Evolutionary conservation across 202 grass and related monocot species (phyloP), one percentile per base, ranked within the genome.

Genomic region (Cymbopogon flexuosus): DNA sequence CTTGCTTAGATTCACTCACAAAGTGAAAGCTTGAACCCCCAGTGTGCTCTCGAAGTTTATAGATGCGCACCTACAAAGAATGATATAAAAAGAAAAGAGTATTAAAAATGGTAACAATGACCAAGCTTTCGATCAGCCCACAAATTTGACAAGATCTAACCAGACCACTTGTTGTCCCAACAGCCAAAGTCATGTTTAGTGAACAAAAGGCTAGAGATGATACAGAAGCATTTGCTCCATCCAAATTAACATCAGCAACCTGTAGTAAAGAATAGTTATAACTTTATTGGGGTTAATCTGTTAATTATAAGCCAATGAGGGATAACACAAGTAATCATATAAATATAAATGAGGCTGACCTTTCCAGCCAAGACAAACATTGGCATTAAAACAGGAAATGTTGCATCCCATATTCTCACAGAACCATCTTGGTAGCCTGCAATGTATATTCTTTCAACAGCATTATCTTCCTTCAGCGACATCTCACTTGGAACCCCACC

Each of bases 401-500:
- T 97, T 47, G 88, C 89, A 79, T 97, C 92, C 89, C 91, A 97
- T 79, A 97, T 91, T 94, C 88, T 94, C 84, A 97, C 90, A 71
- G 92, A 94, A 81, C 95, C 90, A 92, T 97, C 92, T 89, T 97
- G 86, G 80, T 97, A 97, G 47, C 95, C 95, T 69, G 90, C 88
- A 73, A 94, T 84, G 69, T 92, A 94, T 81, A 97, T 43, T 86
- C 90, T 97, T 90, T 87, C 84, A 73, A 97, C 72, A 29, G 21
- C 76, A 69, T 79, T 77, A 65, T 93, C 77, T 86, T 94, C 80
- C n/a, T 78, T 84, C 65, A 88, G 47, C 29, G 90, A 93, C 78
- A 97, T 89, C 89, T 94, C 92, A 91, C 90, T 92, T 69, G 86
- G 92, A 83, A 94, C 92, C 57, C 95, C 95, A 86, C 95, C 95